phyloP scores from a whole-genome alignment of 2,329 filamentous ascomycete genomes.

The Elsinoe australis region DNA sequence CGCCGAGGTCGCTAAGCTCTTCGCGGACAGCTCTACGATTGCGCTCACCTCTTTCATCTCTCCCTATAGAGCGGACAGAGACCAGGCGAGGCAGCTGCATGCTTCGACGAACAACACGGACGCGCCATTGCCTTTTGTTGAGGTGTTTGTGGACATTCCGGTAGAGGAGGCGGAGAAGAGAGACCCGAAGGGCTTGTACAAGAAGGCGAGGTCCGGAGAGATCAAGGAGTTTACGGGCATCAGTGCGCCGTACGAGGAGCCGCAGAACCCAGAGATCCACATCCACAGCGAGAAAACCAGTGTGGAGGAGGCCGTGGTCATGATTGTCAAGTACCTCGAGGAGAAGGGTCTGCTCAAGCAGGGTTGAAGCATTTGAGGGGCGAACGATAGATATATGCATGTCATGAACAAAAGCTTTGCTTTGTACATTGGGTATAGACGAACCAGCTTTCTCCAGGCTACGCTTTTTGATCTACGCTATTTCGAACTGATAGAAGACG shows the following conservation, averaged over 20 bases:
- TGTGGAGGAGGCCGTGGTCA: conserved; percentile 79
- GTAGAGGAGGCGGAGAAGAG: conserved; percentile 88
- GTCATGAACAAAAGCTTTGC: neutral
- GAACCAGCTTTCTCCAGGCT: neutral
- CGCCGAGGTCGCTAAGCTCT: conserved; percentile 92
- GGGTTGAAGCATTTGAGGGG: conserved; percentile 14
- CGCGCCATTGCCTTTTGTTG: conserved; percentile 72
- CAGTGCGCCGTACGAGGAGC: conserved; percentile 89
- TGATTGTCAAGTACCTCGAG: conserved; percentile 74
- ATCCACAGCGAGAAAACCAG: conserved; percentile 74
- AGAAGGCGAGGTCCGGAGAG: conserved; percentile 86
- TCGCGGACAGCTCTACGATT: conserved; percentile 80
- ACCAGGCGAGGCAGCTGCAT: conserved; percentile 75
- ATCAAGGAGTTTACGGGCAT: conserved; percentile 98
- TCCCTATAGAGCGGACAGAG: conserved; percentile 80
- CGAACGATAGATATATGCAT: conserved; percentile 4
- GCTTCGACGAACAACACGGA: conserved; percentile 50
- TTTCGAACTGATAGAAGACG: conserved; percentile 93
- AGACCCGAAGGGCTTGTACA: conserved; percentile 96
- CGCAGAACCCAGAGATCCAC: conserved; percentile 75
- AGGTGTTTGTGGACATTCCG: conserved; percentile 88
- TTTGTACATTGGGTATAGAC: conserved; percentile 17
- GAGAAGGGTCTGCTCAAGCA: conserved; percentile 55
- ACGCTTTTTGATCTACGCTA: conserved; percentile 41
- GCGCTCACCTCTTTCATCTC: conserved; percentile 96